Evolutionary conservation across 768 basidiomycete genomes (phyloP).

Genomic region (Pisolithus microcarpus): DNA sequence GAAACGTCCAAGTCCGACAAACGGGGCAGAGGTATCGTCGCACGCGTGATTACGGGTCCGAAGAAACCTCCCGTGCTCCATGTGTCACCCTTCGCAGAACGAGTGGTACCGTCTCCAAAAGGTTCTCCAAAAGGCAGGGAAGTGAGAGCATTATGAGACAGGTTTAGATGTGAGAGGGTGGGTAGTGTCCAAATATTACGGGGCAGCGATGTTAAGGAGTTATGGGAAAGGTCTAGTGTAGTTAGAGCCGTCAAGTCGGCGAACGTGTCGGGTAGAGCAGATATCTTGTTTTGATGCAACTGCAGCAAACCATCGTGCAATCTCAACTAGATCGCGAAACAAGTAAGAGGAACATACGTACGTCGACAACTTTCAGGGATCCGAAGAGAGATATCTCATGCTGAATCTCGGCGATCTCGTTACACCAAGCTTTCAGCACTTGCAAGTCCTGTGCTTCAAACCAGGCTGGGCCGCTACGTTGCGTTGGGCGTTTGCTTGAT

Average conservation of each 20-base stretch:
- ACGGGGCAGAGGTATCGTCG: constrained; percentile 57
- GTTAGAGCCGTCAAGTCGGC: constrained; percentile 62
- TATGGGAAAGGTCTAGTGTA: constrained; percentile 68
- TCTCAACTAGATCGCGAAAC: neutral
- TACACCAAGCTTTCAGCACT: constrained; percentile 71
- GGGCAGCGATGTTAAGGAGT: constrained; percentile 57
- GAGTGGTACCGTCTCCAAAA: constrained; percentile 30
- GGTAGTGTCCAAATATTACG: constrained; percentile 61
- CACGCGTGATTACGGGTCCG: constrained; percentile 51
- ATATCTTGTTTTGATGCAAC: constrained; percentile 72
- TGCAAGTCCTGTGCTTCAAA: constrained; percentile 77
- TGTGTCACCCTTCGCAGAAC: constrained; percentile 18
- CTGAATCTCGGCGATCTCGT: constrained; percentile 72
- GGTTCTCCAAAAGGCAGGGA: constrained; percentile 56
- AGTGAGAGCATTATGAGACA: constrained; percentile 63
- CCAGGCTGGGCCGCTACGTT: constrained; percentile 53
- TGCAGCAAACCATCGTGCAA: constrained; percentile 20
- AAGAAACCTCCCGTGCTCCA: constrained; percentile 52
- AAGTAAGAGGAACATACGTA: constrained; percentile 32
- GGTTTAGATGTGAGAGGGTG: constrained; percentile 54
- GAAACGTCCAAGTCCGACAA: constrained; percentile 60
- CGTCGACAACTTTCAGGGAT: constrained; percentile 72
- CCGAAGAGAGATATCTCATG: constrained; percentile 81
- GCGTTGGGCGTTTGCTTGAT: constrained; percentile 33
- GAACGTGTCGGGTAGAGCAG: constrained; percentile 55